phyloP scores from a whole-genome alignment of 352 stramenopile genomes.

The Globisporangium irregulare region DNA sequence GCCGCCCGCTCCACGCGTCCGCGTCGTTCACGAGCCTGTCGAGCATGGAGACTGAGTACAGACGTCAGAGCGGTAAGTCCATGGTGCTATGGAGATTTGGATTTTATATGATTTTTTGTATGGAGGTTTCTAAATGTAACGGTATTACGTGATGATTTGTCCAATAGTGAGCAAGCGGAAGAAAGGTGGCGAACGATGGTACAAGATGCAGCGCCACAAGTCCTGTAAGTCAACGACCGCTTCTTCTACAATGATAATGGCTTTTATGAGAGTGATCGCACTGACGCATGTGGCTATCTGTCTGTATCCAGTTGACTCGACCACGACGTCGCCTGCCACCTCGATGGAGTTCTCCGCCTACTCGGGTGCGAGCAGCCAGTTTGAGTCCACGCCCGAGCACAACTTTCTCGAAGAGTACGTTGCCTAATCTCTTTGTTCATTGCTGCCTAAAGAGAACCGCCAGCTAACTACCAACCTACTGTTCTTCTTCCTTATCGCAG shows the following conservation, averaged over 20 bases:
- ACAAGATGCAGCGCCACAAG: slow-evolving; percentile 63
- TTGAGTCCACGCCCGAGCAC: slow-evolving; percentile 35
- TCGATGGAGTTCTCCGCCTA: slow-evolving; percentile 38
- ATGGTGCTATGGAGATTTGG: neutral
- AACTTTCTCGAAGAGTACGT: slow-evolving; percentile 59
- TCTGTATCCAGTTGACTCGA: slow-evolving; percentile 43
- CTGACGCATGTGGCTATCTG: neutral
- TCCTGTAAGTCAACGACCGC: slow-evolving; percentile 23
- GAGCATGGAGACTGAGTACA: slow-evolving; percentile 69
- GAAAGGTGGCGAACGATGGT: slow-evolving; percentile 58
- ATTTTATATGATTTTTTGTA: neutral
- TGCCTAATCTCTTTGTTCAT: neutral
- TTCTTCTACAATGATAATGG: too few relatives aligned
- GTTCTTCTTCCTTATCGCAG: slow-evolving; percentile 15
- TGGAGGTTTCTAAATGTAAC: neutral
- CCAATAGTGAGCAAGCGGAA: slow-evolving; percentile 55
- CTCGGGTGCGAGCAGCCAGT: slow-evolving; percentile 18
- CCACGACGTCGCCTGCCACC: slow-evolving; percentile 36
- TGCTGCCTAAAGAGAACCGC: neutral
- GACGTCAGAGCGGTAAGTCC: slow-evolving; percentile 39
- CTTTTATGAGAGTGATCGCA: neutral
- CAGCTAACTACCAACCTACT: neutral
- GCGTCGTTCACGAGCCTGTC: slow-evolving; percentile 71
- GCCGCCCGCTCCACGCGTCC: slow-evolving; percentile 55
- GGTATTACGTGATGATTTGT: slow-evolving; percentile 10